phyloP scores from a whole-genome alignment of 1,284 basidiomycete species.

The Bjerkandera adusta region DNA sequence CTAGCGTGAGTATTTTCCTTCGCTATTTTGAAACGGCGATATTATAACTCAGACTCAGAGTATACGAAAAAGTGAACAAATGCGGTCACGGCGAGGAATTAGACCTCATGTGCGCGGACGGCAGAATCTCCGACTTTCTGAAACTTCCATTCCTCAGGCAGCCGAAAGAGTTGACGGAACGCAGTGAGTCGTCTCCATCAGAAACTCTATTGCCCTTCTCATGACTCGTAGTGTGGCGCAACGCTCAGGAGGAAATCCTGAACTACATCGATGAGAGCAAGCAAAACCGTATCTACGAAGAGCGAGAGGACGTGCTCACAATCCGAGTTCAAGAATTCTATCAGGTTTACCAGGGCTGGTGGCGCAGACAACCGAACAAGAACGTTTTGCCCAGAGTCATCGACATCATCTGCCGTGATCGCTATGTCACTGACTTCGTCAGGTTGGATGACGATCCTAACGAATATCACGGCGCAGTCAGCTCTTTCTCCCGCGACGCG shows the following conservation, averaged over 20 bases:
- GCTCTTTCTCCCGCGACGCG: not conserved
- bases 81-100: not conserved
- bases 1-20: not conserved
- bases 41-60: not conserved
- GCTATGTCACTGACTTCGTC: no score
- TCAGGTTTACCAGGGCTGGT: not conserved
- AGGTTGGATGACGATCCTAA: not conserved
- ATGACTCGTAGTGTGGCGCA: not conserved
- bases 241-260: not conserved
- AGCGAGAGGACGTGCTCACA: not conserved
- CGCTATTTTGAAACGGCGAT: not conserved
- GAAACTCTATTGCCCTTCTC: not conserved
- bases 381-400: not conserved
- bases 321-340: not conserved
- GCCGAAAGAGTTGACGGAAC: not conserved
- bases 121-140: not conserved
- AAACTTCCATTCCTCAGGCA: not conserved
- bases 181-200: not conserved
- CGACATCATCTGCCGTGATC: not conserved
- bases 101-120: not conserved
- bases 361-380: not conserved
- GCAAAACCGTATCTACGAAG: not conserved
- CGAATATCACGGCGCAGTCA: no score
- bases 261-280: not conserved
- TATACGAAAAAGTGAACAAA: not conserved